Base-by-base conservation (phyloP, 164 flowering plant genomes). In the Vitis cinerea region DNA sequence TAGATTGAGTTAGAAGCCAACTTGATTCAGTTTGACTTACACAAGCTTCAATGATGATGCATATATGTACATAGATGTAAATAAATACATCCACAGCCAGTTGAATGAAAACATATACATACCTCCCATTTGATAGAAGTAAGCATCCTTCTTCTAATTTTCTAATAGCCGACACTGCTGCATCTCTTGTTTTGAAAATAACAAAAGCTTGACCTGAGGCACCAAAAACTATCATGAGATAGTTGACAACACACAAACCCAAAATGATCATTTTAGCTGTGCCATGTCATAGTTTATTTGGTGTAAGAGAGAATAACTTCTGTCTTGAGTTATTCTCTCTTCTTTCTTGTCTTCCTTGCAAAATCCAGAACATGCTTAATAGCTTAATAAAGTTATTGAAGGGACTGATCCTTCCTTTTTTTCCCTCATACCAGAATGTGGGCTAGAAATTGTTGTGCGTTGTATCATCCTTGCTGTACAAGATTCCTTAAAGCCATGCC, bases 151-250 rank as follows among this genome's bases (percentile, higher is more conserved):
- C 75, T 15, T 82, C 77, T 64, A 94, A 78, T 65, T 74, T 79
- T 48, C 58, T 65, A n/a, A 89, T 62, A 5, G 79, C 86, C 71
- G 15, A 81, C n/a, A 84, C 83, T 30, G 94, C 93, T 2, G 78
- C 90, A 57, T 87, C 90, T 70, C 79, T 87, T 65, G 88, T 63
- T 63, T 82, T 88, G 66, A 92, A 86, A 64, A 90, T 79, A 55
- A 82, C 88, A 70, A 84, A 83, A 61, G 99, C 98, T 86, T 80
- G 89, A 74, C 98, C 99, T 94, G 70, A n/a, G 54, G 67, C 51
- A 72, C 17, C 61, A 7, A 63, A 74, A 17, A 1, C 27, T 23
- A 23, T 23, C 27, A 23, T 23, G 27, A 23, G 27, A 23, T 23
- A 23, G 27, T 2, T 23, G 2, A 23, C 0, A 23, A 23, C 27